Evolutionary conservation across 345 rosid species (phyloP), one percentile per base, ranked within the genome.

Genomic region (Limnanthes douglasii): DNA sequence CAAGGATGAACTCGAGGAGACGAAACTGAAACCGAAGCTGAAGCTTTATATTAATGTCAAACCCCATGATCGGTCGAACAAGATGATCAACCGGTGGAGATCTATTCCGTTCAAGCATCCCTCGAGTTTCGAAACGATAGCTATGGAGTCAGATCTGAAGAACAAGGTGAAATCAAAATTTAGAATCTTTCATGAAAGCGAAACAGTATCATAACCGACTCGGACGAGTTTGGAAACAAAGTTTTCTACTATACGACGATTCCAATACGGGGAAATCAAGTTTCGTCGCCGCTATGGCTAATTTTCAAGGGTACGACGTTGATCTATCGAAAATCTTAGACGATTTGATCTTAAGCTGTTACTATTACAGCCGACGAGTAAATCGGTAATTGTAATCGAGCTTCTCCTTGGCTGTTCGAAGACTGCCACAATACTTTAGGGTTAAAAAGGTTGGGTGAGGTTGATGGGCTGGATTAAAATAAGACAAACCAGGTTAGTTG

Each of bases 181-280:
- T 81, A 2, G 78, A 73, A 13, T 54, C 72, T 2, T 81, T 81
- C 45, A 59, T 66, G 28, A 69, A 73, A 26, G 73, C 70, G 19
- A 73, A 77, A 51, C 84, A 73, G 35, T 81, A 77, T 19, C 73
- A 81, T 15, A 64, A 77, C 39, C 62, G 81, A 6, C 47, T 81
- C 10, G 94, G 94, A 31, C 81, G 94, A 5, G 85, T 62, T 1
- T 77, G 94, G 94, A 77, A 77, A 51, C 57, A 88, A 27, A 77
- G 88, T 32, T 81, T 59, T 31, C 65, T 81, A 0, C 24, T 81
- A 0, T 81, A 70, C 60, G 94, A 88, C 5, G 70, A 73, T 5
- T 73, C 94, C 13, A 88, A 88, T 11, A 81, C 94, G 1, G 94
- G 94, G 1, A 81, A 81, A 49, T 81, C 94, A 1, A 73, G 78